Conservation (phyloP, 305 asterid species). For the Nicotiana rustica region DNA sequence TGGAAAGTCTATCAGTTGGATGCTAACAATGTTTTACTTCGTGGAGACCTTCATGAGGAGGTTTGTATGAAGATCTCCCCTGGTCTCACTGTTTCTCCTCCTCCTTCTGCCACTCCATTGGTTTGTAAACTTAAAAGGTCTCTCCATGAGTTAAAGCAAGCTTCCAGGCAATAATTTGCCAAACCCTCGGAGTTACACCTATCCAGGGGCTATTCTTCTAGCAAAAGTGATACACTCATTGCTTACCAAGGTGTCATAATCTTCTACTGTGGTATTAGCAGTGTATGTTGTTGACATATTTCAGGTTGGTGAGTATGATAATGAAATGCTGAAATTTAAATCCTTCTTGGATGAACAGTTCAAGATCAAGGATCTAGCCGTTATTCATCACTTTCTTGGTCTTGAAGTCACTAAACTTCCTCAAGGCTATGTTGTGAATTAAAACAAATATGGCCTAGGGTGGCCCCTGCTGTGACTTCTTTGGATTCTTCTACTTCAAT, state of each 20-base stretch:
- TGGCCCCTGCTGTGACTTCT: neutral
- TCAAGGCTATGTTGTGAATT: neutral
- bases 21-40: neutral
- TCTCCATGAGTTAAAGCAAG: neutral
- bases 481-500: neutral
- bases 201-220: neutral
- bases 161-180: neutral
- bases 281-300: neutral
- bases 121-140: conserved; percentile 13
- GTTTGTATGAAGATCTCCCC: neutral
- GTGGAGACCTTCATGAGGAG: neutral
- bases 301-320: neutral
- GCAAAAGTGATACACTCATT: neutral
- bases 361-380: neutral
- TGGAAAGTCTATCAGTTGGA: neutral
- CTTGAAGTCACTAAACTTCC: neutral
- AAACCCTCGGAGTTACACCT: neutral
- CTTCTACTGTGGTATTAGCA: neutral
- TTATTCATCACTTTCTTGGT: neutral
- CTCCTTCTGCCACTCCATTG: neutral
- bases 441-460: neutral
- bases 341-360: neutral
- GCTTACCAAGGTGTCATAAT: neutral
- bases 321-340: neutral
- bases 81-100: neutral